Base-by-base conservation (phyloP, 805 yeast species). In the Zygosaccharomyces rouxii region DNA sequence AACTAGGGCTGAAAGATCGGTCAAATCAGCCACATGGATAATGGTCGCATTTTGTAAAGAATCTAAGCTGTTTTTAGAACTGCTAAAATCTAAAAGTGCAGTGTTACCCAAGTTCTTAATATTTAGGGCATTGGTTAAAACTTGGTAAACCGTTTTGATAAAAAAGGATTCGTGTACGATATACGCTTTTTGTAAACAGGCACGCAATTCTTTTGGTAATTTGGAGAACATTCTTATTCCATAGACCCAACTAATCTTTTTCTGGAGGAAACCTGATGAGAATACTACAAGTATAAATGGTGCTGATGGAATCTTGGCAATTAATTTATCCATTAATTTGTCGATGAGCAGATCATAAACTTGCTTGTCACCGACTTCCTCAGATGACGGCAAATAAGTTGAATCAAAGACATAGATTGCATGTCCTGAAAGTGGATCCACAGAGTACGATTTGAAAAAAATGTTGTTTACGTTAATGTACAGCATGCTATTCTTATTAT, bases 121-220 rank as follows among this genome's bases (percentile, higher is more conserved):
- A 46, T 75, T 72, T 47, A 80, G 69, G 2, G 86, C 81, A 58
- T 83, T 85, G 48, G 81, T 74, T 50, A 87, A 70, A 21, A 89
- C 76, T 46, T 86, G 89, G 13, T 85, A 78, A 31, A 88, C 76
- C 0, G 95, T 83, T 57, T 89, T 80, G 23, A 88, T 78, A 68
- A 90, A 78, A 94, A 97, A 89, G 41, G 86, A 84, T 56, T 90
- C 97, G 67, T 92, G 97, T 2, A 92, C 95, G 26, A 90, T 77
- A 54, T 83, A 85, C 2, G 89, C 72, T 58, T 80, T 83, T 44
- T 71, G 69, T 38, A 92, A 67, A 47, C 77, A 72, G 45, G 77
- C 75, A 51, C 79, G 77, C 38, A 75, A 68, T 4, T 72, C 73
- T 13, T 77, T 74, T 1, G 92, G 81, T 23, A 92, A 74, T 53